Evolutionary conservation across 2,329 filamentous ascomycete genomes (phyloP).

Genomic region (Scleromitrula shiraiana): DNA sequence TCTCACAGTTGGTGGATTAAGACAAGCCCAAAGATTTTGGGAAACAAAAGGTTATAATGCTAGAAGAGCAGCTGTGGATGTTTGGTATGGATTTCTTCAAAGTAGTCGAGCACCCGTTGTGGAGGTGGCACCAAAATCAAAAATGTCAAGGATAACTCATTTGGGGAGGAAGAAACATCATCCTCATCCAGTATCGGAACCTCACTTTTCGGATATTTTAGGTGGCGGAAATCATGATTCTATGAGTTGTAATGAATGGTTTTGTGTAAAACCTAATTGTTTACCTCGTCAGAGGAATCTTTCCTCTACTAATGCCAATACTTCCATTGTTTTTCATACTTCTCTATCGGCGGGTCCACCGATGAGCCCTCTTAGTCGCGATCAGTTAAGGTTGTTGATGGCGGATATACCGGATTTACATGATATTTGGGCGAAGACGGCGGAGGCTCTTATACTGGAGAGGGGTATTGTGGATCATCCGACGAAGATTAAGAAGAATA

Average conservation of each 20-base stretch:
- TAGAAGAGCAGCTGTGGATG: conserved; percentile 50
- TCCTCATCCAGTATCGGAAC: conserved; percentile 4
- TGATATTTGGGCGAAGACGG: conserved; percentile 55
- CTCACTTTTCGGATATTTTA: conserved; percentile 3
- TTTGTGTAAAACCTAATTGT: conserved; percentile 29
- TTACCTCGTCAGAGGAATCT: conserved; percentile 19
- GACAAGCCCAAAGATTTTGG: conserved; percentile 57
- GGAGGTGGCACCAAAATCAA: conserved; percentile 39
- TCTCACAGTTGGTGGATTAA: conserved; percentile 51
- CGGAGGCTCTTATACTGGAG: conserved; percentile 53
- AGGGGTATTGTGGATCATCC: conserved; percentile 49
- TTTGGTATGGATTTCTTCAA: conserved; percentile 47
- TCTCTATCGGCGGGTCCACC: conserved; percentile 54
- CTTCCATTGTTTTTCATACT: conserved; percentile 50
- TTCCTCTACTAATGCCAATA: conserved; percentile 31
- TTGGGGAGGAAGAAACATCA: conserved; percentile 47
- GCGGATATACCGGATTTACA: conserved; percentile 49
- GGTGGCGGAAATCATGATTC: conserved; percentile 23
- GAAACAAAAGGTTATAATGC: conserved; percentile 59
- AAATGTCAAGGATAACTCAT: conserved; percentile 37
- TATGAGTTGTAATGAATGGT: conserved; percentile 28
- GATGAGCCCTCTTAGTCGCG: conserved; percentile 46
- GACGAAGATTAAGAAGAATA: conserved; percentile 55
- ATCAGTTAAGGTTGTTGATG: conserved; percentile 44
- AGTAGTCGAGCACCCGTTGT: conserved; percentile 31